Evolutionary conservation across 164 flowering plant species (phyloP), one percentile per base, ranked within the genome.

Genomic region (Stephania cephalantha): DNA sequence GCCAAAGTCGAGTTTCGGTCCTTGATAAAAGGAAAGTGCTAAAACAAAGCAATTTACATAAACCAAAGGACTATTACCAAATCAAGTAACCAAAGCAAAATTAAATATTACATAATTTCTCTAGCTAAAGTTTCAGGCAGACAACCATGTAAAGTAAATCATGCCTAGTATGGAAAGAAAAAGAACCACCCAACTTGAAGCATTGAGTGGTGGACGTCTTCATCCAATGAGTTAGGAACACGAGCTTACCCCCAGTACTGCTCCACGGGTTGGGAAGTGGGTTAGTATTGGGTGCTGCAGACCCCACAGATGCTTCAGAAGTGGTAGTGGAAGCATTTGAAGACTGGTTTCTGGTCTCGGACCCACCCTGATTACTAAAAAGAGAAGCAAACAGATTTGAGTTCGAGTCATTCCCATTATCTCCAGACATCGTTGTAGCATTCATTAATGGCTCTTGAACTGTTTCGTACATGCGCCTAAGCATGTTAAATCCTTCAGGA

Each of bases 401-500:
- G 35, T 80, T 84, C 31, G 67, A n/a, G 82, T 84, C 86, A 80
- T 84, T 88, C 75, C 89, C 94, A 35, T 77, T 46, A 6, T 85
- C 91, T 64, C 94, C 91, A 79, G 88, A 82, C 87, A 87, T 85
- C n/a, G 97, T 89, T 50, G 98, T 89, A 45, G 97, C 97, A 82
- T 92, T 94, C 71, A 92, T 75, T 68, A 94, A 87, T 72, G 98
- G 98, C 78, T 92, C 98, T 81, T 94, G 98, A 67, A 94, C 98
- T 85, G 88, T 94, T 85, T 94, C 98, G 82, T 94, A 94, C 98
- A 94, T 94, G 75, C 98, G 95, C 79, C 98, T 90, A 25, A 94
- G 92, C 96, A 91, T 91, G 82, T 94, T 94, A 68, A 94, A 94
- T 68, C 98, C 98, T 83, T 94, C 98, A 10, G 98, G 98, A 72